These are phyloP conservation scores for Saccharomycopsis fermentans DNA, from an alignment of 805 yeast genomes.

Conservation along the genomic window DNA sequence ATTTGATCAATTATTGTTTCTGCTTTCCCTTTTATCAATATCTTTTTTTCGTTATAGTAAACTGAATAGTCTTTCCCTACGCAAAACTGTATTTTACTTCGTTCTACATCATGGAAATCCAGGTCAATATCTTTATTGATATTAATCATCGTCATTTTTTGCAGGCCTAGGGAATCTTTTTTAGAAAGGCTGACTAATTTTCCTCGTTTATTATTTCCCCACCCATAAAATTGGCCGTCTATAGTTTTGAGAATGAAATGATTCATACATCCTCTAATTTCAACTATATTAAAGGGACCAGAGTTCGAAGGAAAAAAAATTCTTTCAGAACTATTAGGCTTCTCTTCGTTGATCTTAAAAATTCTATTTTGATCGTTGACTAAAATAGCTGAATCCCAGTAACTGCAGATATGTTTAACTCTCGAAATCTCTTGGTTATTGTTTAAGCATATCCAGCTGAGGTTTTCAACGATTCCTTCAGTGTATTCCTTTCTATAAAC, in stretches of 20 bases:
- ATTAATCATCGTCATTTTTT: neutral
- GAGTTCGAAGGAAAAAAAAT: neutral
- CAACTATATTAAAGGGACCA: conserved; percentile 6
- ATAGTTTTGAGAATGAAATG: conserved; percentile 32
- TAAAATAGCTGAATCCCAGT: conserved; percentile 69
- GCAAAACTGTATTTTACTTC: neutral
- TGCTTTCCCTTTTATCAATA: neutral
- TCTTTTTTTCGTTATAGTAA: neutral
- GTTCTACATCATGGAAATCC: neutral
- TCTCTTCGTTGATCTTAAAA: conserved; percentile 1
- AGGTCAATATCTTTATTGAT: neutral
- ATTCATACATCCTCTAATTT: conserved; percentile 33
- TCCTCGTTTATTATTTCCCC: conserved; percentile 52
- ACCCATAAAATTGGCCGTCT: conserved; percentile 42
- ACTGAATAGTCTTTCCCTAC: conserved; percentile 10
- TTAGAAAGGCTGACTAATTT: neutral
- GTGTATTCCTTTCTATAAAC: conserved; percentile 44
- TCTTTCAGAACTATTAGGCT: neutral
- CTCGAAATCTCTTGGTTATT: conserved; percentile 13
- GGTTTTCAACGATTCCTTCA: conserved; percentile 23
- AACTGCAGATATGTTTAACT: conserved; percentile 47
- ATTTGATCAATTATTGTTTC: neutral
- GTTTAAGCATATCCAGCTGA: neutral
- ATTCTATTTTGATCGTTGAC: conserved; percentile 29
- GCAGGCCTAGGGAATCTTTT: neutral